phyloP scores from a whole-genome alignment of 2,329 filamentous ascomycete species.

The Aspergillus sp. region DNA sequence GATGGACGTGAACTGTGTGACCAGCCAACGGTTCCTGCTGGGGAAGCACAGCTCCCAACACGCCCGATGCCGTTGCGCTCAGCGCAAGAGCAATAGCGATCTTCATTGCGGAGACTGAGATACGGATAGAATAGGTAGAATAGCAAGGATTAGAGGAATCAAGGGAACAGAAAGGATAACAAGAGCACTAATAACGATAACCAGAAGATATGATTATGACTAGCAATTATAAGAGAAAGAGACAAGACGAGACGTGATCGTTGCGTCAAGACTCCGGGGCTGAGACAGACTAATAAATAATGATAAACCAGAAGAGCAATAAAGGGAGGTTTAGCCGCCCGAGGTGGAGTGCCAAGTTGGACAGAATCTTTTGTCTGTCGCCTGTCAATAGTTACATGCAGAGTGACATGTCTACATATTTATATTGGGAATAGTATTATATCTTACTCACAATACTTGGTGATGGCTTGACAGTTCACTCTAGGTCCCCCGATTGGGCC shows the following conservation, averaged over 20 bases:
- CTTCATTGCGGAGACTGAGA: conserved; percentile 27
- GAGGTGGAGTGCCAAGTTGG: background rate
- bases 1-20: conserved; percentile 13
- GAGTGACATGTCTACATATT: background rate
- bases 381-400: background rate
- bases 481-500: background rate
- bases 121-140: background rate
- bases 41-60: conserved; percentile 25
- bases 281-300: background rate
- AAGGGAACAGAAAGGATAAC: background rate
- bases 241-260: background rate
- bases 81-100: conserved; percentile 26
- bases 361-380: background rate
- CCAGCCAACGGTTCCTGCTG: conserved; percentile 23
- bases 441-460: no score
- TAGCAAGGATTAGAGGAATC: background rate
- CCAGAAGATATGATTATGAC: background rate
- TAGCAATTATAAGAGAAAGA: background rate
- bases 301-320: background rate
- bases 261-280: background rate
- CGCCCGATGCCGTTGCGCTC: conserved; percentile 26
- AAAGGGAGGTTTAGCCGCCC: background rate
- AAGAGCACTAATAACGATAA: background rate
- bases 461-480: background rate
- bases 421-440: background rate